Conservation (phyloP, 1,139 yeast species). For the Protomyces macrosporus region DNA sequence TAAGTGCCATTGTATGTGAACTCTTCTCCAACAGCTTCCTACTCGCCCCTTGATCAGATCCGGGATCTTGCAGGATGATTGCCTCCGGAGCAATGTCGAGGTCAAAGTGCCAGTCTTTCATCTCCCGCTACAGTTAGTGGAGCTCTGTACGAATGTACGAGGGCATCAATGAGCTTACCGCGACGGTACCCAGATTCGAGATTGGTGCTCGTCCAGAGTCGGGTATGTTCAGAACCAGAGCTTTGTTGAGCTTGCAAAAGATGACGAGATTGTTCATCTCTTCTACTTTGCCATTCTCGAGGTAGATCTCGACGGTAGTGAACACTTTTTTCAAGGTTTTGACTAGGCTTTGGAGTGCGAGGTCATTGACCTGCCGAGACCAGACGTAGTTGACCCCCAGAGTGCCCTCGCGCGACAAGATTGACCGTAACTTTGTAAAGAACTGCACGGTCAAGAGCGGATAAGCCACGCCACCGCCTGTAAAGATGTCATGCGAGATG, state of each 20-base stretch:
- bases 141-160: background rate
- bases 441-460: constrained; percentile 10
- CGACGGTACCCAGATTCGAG: background rate
- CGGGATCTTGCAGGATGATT: constrained; percentile 3
- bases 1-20: constrained; percentile 3
- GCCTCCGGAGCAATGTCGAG: background rate
- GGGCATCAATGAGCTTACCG: background rate
- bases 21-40: background rate
- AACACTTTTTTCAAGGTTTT: constrained; percentile 6
- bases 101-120: constrained; percentile 4
- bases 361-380: background rate
- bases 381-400: constrained; percentile 18
- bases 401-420: constrained; percentile 1
- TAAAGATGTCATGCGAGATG: constrained; percentile 19
- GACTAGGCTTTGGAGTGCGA: background rate
- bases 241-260: constrained; percentile 1
- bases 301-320: constrained; percentile 1
- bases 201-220: background rate
- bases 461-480: constrained; percentile 15
- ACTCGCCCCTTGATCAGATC: background rate
- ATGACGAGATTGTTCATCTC: constrained; percentile 15
- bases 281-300: constrained; percentile 11
- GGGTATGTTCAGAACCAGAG: constrained; percentile 3
- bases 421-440: background rate
- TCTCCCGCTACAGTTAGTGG: constrained; percentile 5